Evolutionary conservation across 2,329 filamentous ascomycete species (phyloP).

Genomic region (Penicillium sumatraense): DNA sequence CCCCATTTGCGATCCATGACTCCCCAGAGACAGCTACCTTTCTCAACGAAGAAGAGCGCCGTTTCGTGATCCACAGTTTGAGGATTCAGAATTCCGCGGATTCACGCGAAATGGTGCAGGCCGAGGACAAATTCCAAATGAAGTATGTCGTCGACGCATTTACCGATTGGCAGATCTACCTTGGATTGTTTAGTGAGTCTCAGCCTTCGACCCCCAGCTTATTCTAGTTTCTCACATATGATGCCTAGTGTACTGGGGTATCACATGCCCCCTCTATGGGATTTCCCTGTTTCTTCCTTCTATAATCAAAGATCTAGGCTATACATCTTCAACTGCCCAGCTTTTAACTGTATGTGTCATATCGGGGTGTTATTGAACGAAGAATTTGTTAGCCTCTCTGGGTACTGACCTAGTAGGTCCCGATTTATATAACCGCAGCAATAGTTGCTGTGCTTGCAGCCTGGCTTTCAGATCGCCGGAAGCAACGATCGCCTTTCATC

Average conservation of each 20-base stretch:
- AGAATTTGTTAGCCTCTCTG: too few species aligned
- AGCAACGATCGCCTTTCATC: slow-evolving; percentile 61
- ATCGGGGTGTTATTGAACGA: too few species aligned
- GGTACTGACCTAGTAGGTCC: too few species aligned
- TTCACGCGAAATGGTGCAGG: slow-evolving; percentile 30
- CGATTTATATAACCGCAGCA: slow-evolving; percentile 47
- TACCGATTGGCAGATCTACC: slow-evolving; percentile 48
- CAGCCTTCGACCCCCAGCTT: not conserved
- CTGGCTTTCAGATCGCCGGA: slow-evolving; percentile 61
- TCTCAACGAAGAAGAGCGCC: slow-evolving; percentile 45
- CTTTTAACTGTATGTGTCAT: slow-evolving; percentile 46
- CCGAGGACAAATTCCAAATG: slow-evolving; percentile 39
- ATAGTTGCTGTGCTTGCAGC: slow-evolving; percentile 50
- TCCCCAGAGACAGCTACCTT: slow-evolving; percentile 51
- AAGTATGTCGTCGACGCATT: slow-evolving; percentile 47
- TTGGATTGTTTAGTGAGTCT: slow-evolving; percentile 43
- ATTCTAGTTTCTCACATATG: slow-evolving; percentile 3
- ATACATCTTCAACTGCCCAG: slow-evolving; percentile 44
- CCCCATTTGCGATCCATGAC: slow-evolving; percentile 53
- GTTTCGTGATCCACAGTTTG: slow-evolving; percentile 35
- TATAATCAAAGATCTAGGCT: slow-evolving; percentile 49
- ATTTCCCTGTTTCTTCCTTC: slow-evolving; percentile 47
- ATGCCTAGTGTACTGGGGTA: slow-evolving; percentile 46
- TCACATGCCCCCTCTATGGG: slow-evolving; percentile 48
- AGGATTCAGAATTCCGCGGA: slow-evolving; percentile 39